phyloP scores from a whole-genome alignment of 169 alveolate genomes.

The Plasmodium gallinaceum region DNA sequence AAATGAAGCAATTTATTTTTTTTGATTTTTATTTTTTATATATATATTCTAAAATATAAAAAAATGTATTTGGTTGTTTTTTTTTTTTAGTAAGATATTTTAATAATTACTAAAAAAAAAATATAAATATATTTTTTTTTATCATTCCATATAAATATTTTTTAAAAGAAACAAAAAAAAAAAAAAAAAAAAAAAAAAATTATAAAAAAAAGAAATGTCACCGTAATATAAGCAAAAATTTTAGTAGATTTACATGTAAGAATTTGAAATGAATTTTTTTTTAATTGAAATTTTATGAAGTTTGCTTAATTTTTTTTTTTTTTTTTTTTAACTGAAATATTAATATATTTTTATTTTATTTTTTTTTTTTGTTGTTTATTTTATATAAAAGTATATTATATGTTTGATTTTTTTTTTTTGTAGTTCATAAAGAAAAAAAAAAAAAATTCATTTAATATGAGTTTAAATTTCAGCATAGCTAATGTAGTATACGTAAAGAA shows the following conservation, averaged over 20 bases:
- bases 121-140: too few relatives aligned
- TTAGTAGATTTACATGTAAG: too few relatives aligned
- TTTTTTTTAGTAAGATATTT: too few relatives aligned
- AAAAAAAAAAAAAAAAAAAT: neutral
- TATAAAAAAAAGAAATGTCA: neutral
- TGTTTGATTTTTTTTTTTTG: conserved; percentile 10
- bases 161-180: neutral
- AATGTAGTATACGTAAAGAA: conserved; percentile 81
- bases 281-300: neutral
- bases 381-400: neutral
- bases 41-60: too few relatives aligned
- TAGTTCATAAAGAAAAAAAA: conserved; percentile 4
- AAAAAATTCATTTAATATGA: conserved; percentile 60
- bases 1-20: too few relatives aligned
- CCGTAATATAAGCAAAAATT: too few relatives aligned
- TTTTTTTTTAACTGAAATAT: neutral
- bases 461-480: conserved; percentile 77
- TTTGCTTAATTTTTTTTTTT: neutral
- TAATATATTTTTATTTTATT: neutral
- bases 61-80: too few relatives aligned
- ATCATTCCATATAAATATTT: too few relatives aligned
- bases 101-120: too few relatives aligned
- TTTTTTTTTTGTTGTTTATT: conserved; percentile 1
- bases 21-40: too few relatives aligned
- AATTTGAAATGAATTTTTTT: neutral